These are phyloP conservation scores for Pseudozyma thailandica DNA, from an alignment of 1,284 basidiomycete genomes.

Conservation along the genomic window DNA sequence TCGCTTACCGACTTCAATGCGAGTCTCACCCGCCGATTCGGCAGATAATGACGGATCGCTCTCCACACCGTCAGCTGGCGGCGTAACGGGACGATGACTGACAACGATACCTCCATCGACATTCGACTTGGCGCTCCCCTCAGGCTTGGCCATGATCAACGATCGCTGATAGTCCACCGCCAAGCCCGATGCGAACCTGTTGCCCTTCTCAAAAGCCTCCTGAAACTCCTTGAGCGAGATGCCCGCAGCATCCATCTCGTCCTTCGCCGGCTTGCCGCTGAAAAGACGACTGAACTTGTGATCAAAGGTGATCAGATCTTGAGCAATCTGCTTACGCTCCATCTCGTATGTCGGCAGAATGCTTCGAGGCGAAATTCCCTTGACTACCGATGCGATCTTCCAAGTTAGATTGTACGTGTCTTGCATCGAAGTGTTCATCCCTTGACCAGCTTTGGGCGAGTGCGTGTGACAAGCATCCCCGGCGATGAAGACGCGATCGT, in stretches of 20 bases:
- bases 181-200: constrained; percentile 32
- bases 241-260: constrained; percentile 73
- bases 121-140: constrained; percentile 16
- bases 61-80: constrained; percentile 11
- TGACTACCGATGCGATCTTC: constrained; percentile 78
- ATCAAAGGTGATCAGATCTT: constrained; percentile 84
- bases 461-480: constrained; percentile 75
- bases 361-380: constrained; percentile 76
- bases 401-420: constrained; percentile 71
- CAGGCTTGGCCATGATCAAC: constrained; percentile 26
- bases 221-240: constrained; percentile 77
- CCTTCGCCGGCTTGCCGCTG: constrained; percentile 77
- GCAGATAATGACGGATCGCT: constrained; percentile 16
- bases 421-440: constrained; percentile 84
- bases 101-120: constrained; percentile 21
- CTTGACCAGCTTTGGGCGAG: constrained; percentile 78
- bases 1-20: constrained; percentile 32
- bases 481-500: constrained; percentile 35
- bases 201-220: constrained; percentile 62
- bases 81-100: constrained; percentile 10
- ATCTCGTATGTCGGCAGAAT: constrained; percentile 74
- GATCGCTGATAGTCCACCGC: constrained; percentile 36
- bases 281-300: constrained; percentile 79
- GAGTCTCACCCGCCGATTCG: constrained; percentile 27
- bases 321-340: constrained; percentile 73